phyloP scores from a whole-genome alignment of 148 eudicot genomes.

The Chenopodium album region DNA sequence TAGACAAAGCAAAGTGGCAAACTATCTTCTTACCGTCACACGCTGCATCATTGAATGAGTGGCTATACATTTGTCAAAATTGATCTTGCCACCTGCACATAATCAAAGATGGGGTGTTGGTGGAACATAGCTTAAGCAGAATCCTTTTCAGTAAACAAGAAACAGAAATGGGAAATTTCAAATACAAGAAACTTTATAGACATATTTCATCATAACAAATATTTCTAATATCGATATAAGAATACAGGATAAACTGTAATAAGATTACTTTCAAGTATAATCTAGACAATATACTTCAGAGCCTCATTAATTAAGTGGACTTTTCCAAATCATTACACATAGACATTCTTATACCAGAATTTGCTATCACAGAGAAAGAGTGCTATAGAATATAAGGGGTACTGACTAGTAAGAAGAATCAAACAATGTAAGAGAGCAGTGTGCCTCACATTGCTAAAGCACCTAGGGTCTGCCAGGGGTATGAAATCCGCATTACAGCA shows the following conservation, averaged over 20 bases:
- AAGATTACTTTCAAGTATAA: not conserved
- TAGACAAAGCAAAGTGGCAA: not conserved
- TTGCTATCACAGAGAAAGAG: too few relatives aligned
- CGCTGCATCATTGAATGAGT: slow-evolving; percentile 78
- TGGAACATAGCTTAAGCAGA: not conserved
- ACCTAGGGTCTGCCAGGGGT: not conserved
- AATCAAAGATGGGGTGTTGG: slow-evolving; percentile 9
- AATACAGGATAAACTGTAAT: not conserved
- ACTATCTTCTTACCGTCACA: slow-evolving; percentile 59
- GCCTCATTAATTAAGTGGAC: not conserved
- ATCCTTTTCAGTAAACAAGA: slow-evolving; percentile 8
- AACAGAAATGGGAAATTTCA: not conserved
- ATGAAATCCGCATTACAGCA: too few relatives aligned
- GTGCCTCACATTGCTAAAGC: not conserved
- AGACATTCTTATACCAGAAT: too few relatives aligned
- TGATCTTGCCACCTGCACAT: slow-evolving; percentile 53
- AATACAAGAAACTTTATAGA: not conserved
- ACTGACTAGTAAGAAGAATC: not conserved
- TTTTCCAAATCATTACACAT: not conserved
- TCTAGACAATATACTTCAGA: too few relatives aligned
- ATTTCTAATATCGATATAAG: not conserved
- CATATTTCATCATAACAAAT: not conserved
- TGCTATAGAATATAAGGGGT: not conserved
- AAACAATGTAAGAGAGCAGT: not conserved
- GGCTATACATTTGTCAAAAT: slow-evolving; percentile 90